Percentiles rank a stretch among this genome's conserved stretches.
phyloP scores from a whole-genome alignment of 2,329 filamentous ascomycete genomes.

The Pseudogymnoascus sp. region DNA sequence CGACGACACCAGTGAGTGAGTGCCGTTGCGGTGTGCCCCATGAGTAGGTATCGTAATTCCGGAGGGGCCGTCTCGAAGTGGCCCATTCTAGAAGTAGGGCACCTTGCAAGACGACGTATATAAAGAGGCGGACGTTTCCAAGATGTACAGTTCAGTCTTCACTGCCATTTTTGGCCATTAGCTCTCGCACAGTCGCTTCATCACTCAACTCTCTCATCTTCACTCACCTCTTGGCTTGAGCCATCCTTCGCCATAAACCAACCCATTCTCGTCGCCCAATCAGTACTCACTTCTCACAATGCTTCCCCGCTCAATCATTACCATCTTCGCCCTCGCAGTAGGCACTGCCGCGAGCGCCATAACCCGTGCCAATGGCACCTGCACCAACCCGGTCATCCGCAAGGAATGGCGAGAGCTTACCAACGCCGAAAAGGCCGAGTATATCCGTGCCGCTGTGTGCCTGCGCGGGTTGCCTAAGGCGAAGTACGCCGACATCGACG shows the following conservation, averaged over 20 bases:
- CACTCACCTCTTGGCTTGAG: neutral
- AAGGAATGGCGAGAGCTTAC: constrained; percentile 12
- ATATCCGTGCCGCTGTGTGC: constrained; percentile 13
- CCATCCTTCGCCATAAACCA: neutral
- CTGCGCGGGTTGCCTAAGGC: neutral
- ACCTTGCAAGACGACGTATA: neutral
- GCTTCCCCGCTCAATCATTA: neutral
- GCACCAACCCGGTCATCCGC: constrained; percentile 10
- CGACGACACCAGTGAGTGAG: neutral
- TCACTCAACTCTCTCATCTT: neutral
- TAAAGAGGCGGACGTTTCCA: neutral
- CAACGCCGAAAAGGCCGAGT: constrained; percentile 11
- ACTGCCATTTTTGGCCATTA: neutral
- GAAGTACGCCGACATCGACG: constrained; percentile 14
- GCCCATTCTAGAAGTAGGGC: neutral
- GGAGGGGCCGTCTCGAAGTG: neutral
- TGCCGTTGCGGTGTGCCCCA: neutral
- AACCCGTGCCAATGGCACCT: neutral
- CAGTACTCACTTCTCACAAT: neutral
- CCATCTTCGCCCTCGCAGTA: neutral
- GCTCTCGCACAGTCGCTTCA: neutral
- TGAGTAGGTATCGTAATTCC: neutral
- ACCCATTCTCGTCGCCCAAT: neutral
- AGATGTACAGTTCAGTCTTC: neutral
- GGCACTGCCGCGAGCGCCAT: neutral